Base-by-base conservation (phyloP, 768 basidiomycete genomes). In the Lentinula sp. region DNA sequence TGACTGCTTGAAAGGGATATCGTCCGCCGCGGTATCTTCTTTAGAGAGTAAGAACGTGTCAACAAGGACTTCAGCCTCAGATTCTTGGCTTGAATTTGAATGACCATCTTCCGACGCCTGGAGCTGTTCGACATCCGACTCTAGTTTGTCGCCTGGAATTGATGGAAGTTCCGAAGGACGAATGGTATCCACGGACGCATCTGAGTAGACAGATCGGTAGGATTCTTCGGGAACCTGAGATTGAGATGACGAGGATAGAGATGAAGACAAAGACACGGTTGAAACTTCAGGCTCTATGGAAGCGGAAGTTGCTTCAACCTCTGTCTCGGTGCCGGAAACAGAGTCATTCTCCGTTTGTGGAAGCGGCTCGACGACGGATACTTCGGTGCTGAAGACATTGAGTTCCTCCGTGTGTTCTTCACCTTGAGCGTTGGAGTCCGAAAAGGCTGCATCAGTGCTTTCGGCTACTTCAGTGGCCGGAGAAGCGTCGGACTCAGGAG, bases 111-210 rank as follows among this genome's bases (percentile, higher is more conserved):
- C 39, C 18, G 18, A 13, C n/a, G 13, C 18, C 13, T 6, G 31
- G 8, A 4, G 4, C 7, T 52, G 13, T n/a, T 54, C 9, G 21
- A 5, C 4, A 9, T 16, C 21, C 2, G 49, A 32, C 28, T 28
- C 16, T 16, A 23, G 18, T 11, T 37, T 18, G 15, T 60, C 37
- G n/a, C 5, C 35, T 0, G 54, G 16, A 39, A 8, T 13, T 3
- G 37, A 6, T 13, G 60, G 62, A 15, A 61, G 63, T 16, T 59
- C 40, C 11, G 23, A 50, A 18, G 65, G 70, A 31, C 65, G 66
- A 54, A 70, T 60, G 7, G 70, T 69, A 32, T 61, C 65, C 7
- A 60, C 62, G 28, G 70, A 71, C 1, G 64, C 60, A 34, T 28
- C 16, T 9, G 58, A 37, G 53, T 4, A 21, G 23, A 54, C 46